Evolutionary conservation across 2,329 filamentous ascomycete genomes (phyloP), one percentile per base, ranked within the genome.

Genomic region (Aspergillus spinulosporus): DNA sequence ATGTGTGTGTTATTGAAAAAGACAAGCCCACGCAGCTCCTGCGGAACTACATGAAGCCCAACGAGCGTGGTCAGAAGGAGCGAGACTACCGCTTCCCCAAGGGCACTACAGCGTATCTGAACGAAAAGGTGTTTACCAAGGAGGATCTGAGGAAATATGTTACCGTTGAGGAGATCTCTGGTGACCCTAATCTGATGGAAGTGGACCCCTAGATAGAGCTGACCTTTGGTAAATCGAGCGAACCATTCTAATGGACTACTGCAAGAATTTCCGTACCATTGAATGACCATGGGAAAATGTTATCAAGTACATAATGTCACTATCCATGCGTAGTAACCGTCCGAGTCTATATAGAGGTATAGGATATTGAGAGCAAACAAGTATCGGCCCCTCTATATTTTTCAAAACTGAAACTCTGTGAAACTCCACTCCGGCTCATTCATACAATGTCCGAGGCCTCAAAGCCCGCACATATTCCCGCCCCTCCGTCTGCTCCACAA

Each of bases 91-190:
- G 85, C 68, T 99, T 97, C 81, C 80, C 82, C 65, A 86, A 86
- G 72, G 94, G 94, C 55, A 97, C 94, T n/a, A 99, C 95, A 7
- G 93, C 92, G 7, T 90, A 94, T 62, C 80, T 99, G 71, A 94
- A 96, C 75, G 90, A 99, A 82, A 96, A 95, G 83, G 84, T 97
- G 65, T 96, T 97, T 74, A 92, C 84, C 69, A 94, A 90, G 81
- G 89, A 93, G 74, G 91, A 99, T 69, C 88, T 99, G 68, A 89
- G 89, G 74, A 93, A 95, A 74, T 97, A 94, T 75, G 88, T 97
- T 57, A 95, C 88, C 31, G 89, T 99, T 57, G 87, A 96, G 68
- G 92, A 97, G 73, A 76, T 96, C 68, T 83, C 87, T 54, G 83
- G 86, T 54, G 85, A 88, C 61, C 83, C 83, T 49, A 86, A 89